Conservation (phyloP, 352 stramenopile genomes). For the Plasmopara viticola region DNA sequence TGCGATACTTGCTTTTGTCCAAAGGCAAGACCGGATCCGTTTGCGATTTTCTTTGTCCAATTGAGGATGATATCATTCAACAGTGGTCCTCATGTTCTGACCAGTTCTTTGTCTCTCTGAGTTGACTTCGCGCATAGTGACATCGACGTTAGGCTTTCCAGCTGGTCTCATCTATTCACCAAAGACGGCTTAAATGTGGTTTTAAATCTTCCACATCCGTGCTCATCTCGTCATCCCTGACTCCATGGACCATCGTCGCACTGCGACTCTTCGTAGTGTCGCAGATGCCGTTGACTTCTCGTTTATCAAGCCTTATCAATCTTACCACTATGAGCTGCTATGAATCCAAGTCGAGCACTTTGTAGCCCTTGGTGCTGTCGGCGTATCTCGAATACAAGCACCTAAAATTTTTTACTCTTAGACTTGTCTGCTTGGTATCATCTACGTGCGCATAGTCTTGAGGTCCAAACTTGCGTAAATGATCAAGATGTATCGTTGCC, state of each 20-base stretch:
- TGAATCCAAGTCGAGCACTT: neutral
- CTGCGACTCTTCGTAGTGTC: neutral
- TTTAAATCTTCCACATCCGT: neutral
- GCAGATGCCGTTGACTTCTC: neutral
- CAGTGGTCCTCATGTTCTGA: neutral
- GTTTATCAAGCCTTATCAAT: neutral
- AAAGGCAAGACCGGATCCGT: no score
- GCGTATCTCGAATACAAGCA: neutral
- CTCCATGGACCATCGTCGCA: neutral
- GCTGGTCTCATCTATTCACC: neutral
- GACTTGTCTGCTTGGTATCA: neutral
- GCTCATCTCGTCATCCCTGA: neutral
- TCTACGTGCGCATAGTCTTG: neutral
- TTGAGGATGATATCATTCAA: no score
- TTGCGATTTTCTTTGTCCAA: no score
- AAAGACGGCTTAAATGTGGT: neutral
- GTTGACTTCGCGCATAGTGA: neutral
- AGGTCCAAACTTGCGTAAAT: neutral
- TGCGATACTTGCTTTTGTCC: neutral
- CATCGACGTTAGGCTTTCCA: neutral
- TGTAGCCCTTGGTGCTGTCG: neutral
- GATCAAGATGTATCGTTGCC: neutral
- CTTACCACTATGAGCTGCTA: neutral
- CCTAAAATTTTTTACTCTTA: neutral
- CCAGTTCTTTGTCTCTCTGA: neutral